These are phyloP conservation scores for Aspergillus quadricinctus DNA, from an alignment of 2,329 filamentous ascomycete species.

Conservation along the genomic window DNA sequence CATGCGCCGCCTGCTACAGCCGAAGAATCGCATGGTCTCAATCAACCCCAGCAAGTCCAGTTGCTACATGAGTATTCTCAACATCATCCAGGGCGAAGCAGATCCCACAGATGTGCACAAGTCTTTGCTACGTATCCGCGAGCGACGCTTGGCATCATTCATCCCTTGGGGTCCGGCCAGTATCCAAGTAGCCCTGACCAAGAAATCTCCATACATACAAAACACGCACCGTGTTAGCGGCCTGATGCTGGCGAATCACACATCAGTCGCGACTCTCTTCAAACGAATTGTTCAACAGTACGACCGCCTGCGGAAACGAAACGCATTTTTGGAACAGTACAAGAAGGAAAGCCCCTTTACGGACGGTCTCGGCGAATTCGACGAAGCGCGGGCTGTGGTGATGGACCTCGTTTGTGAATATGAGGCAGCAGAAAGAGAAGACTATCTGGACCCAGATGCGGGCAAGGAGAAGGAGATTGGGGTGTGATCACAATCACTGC, in stretches of 20 bases:
- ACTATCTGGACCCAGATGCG: slow-evolving; percentile 77
- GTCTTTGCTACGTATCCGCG: slow-evolving; percentile 90
- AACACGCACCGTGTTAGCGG: slow-evolving; percentile 93
- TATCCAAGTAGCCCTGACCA: slow-evolving; percentile 94
- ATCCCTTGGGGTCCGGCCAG: slow-evolving; percentile 98
- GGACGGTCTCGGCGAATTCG: slow-evolving; percentile 89
- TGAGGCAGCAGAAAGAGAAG: slow-evolving; percentile 84
- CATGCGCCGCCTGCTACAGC: slow-evolving; percentile 90
- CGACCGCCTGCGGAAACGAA: slow-evolving; percentile 89
- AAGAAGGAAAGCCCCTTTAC: slow-evolving; percentile 93
- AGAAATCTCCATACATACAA: slow-evolving; percentile 91
- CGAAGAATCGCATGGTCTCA: slow-evolving; percentile 99
- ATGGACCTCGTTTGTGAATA: slow-evolving; percentile 90
- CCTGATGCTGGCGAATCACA: slow-evolving; percentile 97
- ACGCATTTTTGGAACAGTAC: slow-evolving; percentile 93
- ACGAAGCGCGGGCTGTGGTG: slow-evolving; percentile 88
- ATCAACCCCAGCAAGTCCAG: slow-evolving; percentile 93
- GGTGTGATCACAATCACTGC: slow-evolving; percentile 10
- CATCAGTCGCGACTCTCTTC: slow-evolving; percentile 93
- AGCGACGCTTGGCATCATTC: slow-evolving; percentile 88
- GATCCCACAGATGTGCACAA: slow-evolving; percentile 98
- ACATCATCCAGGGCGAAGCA: slow-evolving; percentile 98
- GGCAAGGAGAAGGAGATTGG: slow-evolving; percentile 40
- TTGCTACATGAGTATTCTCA: slow-evolving; percentile 98
- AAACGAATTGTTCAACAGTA: slow-evolving; percentile 91